Base-by-base conservation (phyloP, 208 protist species). In the Trypanosoma cruzi region DNA sequence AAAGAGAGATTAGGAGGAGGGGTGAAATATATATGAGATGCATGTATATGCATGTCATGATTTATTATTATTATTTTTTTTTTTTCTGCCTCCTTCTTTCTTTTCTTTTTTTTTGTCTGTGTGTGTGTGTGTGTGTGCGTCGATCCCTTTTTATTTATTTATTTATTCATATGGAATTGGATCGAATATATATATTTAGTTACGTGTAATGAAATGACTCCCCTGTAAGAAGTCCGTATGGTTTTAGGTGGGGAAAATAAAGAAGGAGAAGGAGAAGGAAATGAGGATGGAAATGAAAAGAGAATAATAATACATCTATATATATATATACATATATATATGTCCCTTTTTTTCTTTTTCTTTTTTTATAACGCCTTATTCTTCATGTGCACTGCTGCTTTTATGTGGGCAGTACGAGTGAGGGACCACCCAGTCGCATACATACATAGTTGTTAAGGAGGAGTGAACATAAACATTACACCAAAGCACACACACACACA, bases 41-140 rank as follows among this genome's bases (percentile, higher is more conserved):
- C 36, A 40, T 10, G 40, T 14, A 44, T 14, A 16, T 14, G 1
- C 40, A 44, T 40, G 4, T 13, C 36, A 13, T 10, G 36, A 10
- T 40, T 4, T 40, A 28, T 26, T 46, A 16, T 26, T 64, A 22
- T 52, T 1, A n/a, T 52, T 64, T 63, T 18, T 76, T 29, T 31
- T 42, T 32, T 29, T 72, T 46, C 44, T 28, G 32, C 13, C 55
- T 29, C 31, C 57, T 62, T 22, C 52, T 67, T 63, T 69, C 64
- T 13, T 63, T 68, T 37, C 16, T 22, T 62, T 26, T 26, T 16
- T 16, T 14, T 32, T 34, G 11, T 31, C 24, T 57, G 24, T 32
- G 6, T 28, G 20, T 7, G 5, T 4, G 54, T 37, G 2, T 40
- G 54, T 26, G 6, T 50, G 40, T 63, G 40, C 32, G 32, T 49